A percentile compares a stretch with the other conserved stretches of the same genome.
These are phyloP conservation scores for Pulveroboletus ravenelii DNA, from an alignment of 768 basidiomycete genomes.

Conservation along the genomic window DNA sequence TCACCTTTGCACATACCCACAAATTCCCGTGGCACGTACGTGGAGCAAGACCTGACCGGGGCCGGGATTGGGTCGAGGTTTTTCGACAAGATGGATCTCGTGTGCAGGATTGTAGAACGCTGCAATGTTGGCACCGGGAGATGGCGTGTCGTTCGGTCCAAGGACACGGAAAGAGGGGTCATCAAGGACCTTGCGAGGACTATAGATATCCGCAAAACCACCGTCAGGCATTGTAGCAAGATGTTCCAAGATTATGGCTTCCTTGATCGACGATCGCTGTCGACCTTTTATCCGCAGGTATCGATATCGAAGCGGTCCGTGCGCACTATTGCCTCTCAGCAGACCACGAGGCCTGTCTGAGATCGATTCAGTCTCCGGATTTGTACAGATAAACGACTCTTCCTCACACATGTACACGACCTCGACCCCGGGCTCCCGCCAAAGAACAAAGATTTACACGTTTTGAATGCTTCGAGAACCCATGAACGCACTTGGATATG, in stretches of 20 bases:
- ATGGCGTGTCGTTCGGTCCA: constrained; percentile 44
- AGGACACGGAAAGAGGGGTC: constrained; percentile 54
- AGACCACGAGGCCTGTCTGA: not conserved
- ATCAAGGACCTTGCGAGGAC: constrained; percentile 52
- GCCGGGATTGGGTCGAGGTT: constrained; percentile 54
- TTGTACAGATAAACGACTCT: no score
- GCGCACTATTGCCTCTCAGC: not conserved
- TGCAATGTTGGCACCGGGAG: constrained; percentile 49
- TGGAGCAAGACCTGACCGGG: constrained; percentile 63
- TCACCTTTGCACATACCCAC: constrained; percentile 43
- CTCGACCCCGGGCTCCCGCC: no score
- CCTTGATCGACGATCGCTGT: not conserved
- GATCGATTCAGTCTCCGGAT: no score
- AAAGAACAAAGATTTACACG: not conserved
- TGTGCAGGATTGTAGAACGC: constrained; percentile 62
- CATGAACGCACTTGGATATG: not conserved
- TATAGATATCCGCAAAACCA: constrained; percentile 42
- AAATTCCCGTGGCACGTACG: constrained; percentile 65
- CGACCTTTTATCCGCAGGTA: not conserved
- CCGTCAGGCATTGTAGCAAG: constrained; percentile 17
- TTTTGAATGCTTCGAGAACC: not conserved
- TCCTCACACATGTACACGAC: no score
- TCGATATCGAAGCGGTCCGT: not conserved
- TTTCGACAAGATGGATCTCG: constrained; percentile 64
- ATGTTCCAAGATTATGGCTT: not conserved